Conservation (phyloP, 164 flowering plant species). For the Protea cynaroides region DNA sequence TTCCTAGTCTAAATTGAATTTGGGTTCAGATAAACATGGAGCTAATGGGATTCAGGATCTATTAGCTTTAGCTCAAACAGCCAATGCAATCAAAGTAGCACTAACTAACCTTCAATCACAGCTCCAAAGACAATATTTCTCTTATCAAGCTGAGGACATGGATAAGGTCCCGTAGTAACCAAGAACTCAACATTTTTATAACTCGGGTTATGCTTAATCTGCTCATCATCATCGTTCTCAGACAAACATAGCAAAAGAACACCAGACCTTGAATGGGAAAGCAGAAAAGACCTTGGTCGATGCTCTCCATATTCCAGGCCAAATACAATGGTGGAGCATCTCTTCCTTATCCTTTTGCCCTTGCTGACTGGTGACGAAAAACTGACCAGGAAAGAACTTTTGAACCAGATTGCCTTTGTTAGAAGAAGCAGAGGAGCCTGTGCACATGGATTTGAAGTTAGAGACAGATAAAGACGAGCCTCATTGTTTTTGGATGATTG, state of each 20-base stretch:
- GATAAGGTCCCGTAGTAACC: slow-evolving; percentile 95
- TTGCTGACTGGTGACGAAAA: slow-evolving; percentile 72
- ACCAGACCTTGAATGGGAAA: slow-evolving; percentile 63
- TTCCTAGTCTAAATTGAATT: too few relatives aligned
- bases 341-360: slow-evolving; percentile 68
- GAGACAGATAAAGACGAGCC: slow-evolving; percentile 74
- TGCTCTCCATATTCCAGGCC: slow-evolving; percentile 56
- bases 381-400: slow-evolving; percentile 82
- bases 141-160: slow-evolving; percentile 74
- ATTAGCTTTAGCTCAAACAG: too few relatives aligned
- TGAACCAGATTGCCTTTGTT: slow-evolving; percentile 76
- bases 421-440: slow-evolving; percentile 38
- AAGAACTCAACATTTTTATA: slow-evolving; percentile 93
- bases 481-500: too few relatives aligned
- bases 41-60: neutral
- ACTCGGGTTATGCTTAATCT: slow-evolving; percentile 57
- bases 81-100: neutral
- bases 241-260: slow-evolving; percentile 70
- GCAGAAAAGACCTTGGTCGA: slow-evolving; percentile 57
- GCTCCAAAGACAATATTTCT: slow-evolving; percentile 83
- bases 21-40: neutral
- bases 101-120: slow-evolving; percentile 79
- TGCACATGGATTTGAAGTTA: slow-evolving; percentile 82
- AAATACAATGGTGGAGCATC: slow-evolving; percentile 46
- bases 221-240: slow-evolving; percentile 89